phyloP scores from a whole-genome alignment of 2,329 filamentous ascomycete genomes.

The Chalaropsis ovoidea region DNA sequence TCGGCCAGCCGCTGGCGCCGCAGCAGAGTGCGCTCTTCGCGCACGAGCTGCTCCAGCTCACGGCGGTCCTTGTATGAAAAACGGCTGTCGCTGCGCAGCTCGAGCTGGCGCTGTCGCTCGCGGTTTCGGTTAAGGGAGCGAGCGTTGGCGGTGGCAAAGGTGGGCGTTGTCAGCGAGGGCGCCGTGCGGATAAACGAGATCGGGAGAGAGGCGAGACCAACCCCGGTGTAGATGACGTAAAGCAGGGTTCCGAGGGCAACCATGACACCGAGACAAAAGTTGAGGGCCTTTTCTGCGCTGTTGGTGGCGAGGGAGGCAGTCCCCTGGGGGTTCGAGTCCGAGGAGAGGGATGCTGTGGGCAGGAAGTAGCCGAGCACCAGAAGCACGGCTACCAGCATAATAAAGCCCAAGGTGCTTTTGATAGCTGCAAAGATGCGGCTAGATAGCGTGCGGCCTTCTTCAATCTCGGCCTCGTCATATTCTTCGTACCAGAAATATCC shows the following conservation, averaged over 20 bases:
- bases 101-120: conserved; percentile 83
- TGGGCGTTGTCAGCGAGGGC: conserved; percentile 72
- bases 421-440: conserved; percentile 70
- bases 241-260: conserved; percentile 77
- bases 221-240: conserved; percentile 80
- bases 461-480: conserved; percentile 81
- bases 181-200: conserved; percentile 87
- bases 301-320: conserved; percentile 45
- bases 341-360: conserved; percentile 53
- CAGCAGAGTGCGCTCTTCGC: conserved; percentile 86
- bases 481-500: conserved; percentile 98
- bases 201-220: conserved; percentile 79
- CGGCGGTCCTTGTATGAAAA: conserved; percentile 77
- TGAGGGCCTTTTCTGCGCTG: conserved; percentile 82
- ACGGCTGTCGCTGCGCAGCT: conserved; percentile 70
- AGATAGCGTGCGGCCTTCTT: conserved; percentile 61
- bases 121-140: conserved; percentile 77
- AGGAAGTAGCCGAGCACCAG: conserved; percentile 93
- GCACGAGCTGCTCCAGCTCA: conserved; percentile 74
- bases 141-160: conserved; percentile 64
- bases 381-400: conserved; percentile 67
- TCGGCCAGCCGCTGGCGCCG: conserved; percentile 79
- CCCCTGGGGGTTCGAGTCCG: conserved; percentile 92
- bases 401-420: conserved; percentile 83
- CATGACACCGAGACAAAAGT: conserved; percentile 80